phyloP scores from a whole-genome alignment of 306 rosid species.

The Delonix regia region DNA sequence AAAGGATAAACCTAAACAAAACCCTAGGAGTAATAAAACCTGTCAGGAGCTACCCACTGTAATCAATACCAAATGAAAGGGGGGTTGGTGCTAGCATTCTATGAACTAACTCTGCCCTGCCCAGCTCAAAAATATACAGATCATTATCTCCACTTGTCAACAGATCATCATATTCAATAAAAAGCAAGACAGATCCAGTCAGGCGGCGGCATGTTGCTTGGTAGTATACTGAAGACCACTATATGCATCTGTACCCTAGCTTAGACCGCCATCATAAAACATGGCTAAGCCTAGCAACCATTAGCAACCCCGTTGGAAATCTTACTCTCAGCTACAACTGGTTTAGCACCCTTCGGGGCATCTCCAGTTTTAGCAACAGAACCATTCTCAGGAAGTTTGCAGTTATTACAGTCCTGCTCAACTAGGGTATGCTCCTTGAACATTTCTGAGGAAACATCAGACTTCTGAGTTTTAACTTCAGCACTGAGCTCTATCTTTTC shows the following conservation, averaged over 20 bases:
- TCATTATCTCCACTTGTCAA: conserved; percentile 47
- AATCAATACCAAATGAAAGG: conserved; percentile 48
- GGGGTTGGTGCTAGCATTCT: conserved; percentile 45
- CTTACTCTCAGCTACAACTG: conserved; percentile 61
- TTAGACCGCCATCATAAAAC: conserved; percentile 51
- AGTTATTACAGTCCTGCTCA: conserved; percentile 38
- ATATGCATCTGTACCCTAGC: conserved; percentile 33
- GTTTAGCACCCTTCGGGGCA: conserved; percentile 83
- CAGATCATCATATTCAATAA: conserved; percentile 43
- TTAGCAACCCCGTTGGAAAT: conserved; percentile 69
- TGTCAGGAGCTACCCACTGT: conserved; percentile 69
- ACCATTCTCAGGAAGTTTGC: conserved; percentile 58
- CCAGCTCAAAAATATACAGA: conserved; percentile 43
- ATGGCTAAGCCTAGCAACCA: conserved; percentile 54
- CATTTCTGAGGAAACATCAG: conserved; percentile 54
- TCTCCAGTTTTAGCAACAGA: conserved; percentile 61
- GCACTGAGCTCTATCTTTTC: conserved; percentile 67
- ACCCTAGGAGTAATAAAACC: conserved; percentile 61
- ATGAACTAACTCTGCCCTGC: conserved; percentile 47
- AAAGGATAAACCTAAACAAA: conserved; percentile 34
- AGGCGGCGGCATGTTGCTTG: conserved; percentile 51
- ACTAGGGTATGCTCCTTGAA: conserved; percentile 46
- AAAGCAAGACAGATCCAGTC: conserved; percentile 46
- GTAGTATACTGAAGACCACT: conserved; percentile 28
- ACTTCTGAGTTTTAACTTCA: conserved; percentile 49